Evolutionary conservation across 345 rosid genomes (phyloP), one percentile per base, ranked within the genome.

Genomic region (Moricandia moricandioides): DNA sequence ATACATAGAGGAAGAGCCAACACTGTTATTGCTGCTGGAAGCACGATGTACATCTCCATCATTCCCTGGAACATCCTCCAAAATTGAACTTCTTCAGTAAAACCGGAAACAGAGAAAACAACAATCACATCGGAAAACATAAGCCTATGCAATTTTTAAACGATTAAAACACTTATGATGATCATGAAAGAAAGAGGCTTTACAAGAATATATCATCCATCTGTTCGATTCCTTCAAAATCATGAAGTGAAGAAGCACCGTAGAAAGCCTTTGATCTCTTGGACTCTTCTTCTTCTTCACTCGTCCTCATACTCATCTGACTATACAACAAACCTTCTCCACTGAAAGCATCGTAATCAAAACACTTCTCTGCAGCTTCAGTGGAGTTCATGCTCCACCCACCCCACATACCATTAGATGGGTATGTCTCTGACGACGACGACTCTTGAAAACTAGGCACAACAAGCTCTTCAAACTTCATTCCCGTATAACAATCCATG

Each of bases 141-240:
- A 72, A 78, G 60, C 6, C 33, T 60, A 30, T 10, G 73, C 51
- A 64, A 1, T 0, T 21, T 21, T 21, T 0, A 21, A 21, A 21
- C 2, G 60, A 3, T 54, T 27, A 29, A 72, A 8, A 71, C 0
- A 77, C 55, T 21, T 18, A 11, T 39, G 43, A 60, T 3, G 40
- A 60, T 12, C 8, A 58, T 10, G 31, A 62, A 68, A 62, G 59
- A 40, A 43, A 8, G 78, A 56, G 84, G 69, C 65, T 54, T 83
- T 88, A 92, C 97, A 88, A 70, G 96, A 85, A 92, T 65, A 89
- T 56, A 79, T 88, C 93, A 79, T 92, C 96, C 74, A 79, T 71
- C 62, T 87, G 87, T 40, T 85, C 86, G 60, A 85, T 83, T 80
- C 85, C 83, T 21, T 80, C 78, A 2, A 84, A 81, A 65, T 83